Evolutionary conservation across 2,329 filamentous ascomycete genomes (phyloP), one percentile per base, ranked within the genome.

Genomic region (Aspergillus brunneoviolaceus): DNA sequence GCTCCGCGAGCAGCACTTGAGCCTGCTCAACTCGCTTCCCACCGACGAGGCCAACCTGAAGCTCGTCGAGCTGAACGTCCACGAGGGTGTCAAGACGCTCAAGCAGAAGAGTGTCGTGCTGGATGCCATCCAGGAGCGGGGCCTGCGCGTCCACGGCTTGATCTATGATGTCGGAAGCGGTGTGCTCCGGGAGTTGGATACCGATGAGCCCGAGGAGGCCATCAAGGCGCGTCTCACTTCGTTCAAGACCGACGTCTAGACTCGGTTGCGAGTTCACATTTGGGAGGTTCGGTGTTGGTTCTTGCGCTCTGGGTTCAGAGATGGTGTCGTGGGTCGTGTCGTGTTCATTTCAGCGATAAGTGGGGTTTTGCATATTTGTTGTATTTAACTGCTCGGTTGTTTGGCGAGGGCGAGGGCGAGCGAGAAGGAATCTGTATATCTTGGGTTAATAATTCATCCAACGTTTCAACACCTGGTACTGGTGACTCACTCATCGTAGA

Each of bases 141-240:
- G 87, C 1, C 76, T 96, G 48, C 79, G 88, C 75, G 83, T 95
- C 7, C 90, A 95, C 73, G 91, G 90, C 21, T 81, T 88, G 54
- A 79, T 95, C n/a, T 93, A 91, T 73, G 87, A 94, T 68, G 80
- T 87, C 60, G 82, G 72, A 5, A 80, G 73, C 31, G 84, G 84
- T 9, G 71, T 80, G 54, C 74, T 87, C 67, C 27, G 53, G 10
- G 53, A 55, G 12, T 49, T 55, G 42, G 42, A 53, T 10, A 39
- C 29, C 77, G n/a, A 52, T 19, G 51, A 52, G 51, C 31, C 51
- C 4, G 51, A 52, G 33, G 51, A 42, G 51, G 51, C 51, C 31
- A 52, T 52, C 10, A 52, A 52, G 33, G 51, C 51, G 10, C 11
- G 51, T 9, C 21, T 52, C 9, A 39, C 51, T 23, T 42, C 31